phyloP scores from a whole-genome alignment of 192 early-diverging fungal species.

The Backusella circina region DNA sequence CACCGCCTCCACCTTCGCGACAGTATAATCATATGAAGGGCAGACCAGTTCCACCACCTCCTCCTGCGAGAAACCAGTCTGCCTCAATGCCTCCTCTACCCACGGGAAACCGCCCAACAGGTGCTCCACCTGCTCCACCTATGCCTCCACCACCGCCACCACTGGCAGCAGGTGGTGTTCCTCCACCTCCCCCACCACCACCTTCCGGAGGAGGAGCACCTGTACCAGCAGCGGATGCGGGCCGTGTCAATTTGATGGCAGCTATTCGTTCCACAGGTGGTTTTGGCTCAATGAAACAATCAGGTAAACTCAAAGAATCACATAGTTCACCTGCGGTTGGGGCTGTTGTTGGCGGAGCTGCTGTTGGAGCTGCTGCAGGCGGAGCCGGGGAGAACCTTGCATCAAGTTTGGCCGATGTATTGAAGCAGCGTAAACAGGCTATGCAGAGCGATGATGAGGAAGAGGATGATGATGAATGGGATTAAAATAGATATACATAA shows the following conservation, averaged over 20 bases:
- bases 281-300: slow-evolving; percentile 37
- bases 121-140: slow-evolving; percentile 13
- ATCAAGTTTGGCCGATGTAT: slow-evolving; percentile 23
- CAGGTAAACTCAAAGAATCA: slow-evolving; percentile 11
- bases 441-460: slow-evolving; percentile 38
- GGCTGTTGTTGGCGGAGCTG: not conserved
- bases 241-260: slow-evolving; percentile 39
- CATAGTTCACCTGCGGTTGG: not conserved
- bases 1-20: slow-evolving; percentile 25
- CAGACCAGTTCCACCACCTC: slow-evolving; percentile 26
- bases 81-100: slow-evolving; percentile 7
- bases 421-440: slow-evolving; percentile 28
- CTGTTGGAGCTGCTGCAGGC: slow-evolving; percentile 5
- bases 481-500: slow-evolving; percentile 5
- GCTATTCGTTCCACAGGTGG: slow-evolving; percentile 49
- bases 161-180: not conserved
- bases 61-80: slow-evolving; percentile 4
- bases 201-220: not conserved
- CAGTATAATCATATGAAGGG: slow-evolving; percentile 7
- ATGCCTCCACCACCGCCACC: slow-evolving; percentile 22
- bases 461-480: slow-evolving; percentile 35
- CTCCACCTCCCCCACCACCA: slow-evolving; percentile 14
- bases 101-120: not conserved
- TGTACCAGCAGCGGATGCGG: not conserved
- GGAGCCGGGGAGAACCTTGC: slow-evolving; percentile 17